Conservation (phyloP, 345 rosid species). For the Eucalyptus pauciflora region DNA sequence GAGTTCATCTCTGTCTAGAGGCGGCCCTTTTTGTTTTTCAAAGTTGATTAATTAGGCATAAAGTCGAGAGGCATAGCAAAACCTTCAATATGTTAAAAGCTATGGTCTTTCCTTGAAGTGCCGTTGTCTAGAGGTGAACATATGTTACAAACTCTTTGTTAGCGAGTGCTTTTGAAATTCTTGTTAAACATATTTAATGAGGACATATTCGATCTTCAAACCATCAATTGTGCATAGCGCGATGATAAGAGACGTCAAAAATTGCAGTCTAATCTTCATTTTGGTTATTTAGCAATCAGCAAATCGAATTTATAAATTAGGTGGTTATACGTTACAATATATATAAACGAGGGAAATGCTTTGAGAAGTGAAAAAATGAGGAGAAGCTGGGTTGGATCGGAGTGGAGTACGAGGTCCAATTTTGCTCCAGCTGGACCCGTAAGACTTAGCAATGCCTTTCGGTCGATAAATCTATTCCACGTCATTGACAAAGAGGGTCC, state of each 20-base stretch:
- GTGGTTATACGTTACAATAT: background rate
- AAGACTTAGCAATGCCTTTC: background rate
- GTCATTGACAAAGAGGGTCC: background rate
- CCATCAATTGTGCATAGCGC: background rate
- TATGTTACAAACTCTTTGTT: background rate
- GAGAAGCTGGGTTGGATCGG: background rate
- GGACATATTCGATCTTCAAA: too few relatives aligned
- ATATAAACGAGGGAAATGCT: background rate
- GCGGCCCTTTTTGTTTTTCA: background rate
- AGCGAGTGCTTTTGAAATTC: background rate
- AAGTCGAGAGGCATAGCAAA: background rate
- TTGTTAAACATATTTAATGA: background rate
- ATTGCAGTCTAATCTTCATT: background rate
- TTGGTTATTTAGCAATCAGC: background rate
- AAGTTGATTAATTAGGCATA: background rate
- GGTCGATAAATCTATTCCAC: background rate
- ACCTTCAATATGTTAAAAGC: background rate
- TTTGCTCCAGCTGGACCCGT: background rate
- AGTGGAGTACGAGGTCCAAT: background rate
- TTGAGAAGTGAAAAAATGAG: background rate
- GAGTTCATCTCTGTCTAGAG: background rate
- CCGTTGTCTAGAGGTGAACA: background rate
- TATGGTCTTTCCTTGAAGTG: background rate
- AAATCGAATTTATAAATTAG: background rate
- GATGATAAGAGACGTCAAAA: background rate